Evolutionary conservation across 345 rosid genomes (phyloP).

Genomic region (Diplotaxis tenuifolia): DNA sequence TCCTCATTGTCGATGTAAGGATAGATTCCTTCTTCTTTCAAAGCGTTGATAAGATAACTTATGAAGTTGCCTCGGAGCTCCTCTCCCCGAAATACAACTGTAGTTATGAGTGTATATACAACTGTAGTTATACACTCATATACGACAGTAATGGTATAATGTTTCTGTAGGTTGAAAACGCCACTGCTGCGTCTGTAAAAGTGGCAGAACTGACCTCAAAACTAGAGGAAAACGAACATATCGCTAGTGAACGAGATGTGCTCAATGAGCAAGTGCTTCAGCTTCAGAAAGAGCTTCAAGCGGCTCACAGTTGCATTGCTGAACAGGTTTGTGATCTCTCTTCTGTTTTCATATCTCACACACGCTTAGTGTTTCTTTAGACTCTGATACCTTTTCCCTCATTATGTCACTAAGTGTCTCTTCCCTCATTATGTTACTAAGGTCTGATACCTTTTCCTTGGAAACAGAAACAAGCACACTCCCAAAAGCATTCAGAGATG

Average conservation of each 20-base stretch:
- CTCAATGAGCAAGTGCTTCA: constrained; percentile 46
- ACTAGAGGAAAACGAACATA: constrained; percentile 48
- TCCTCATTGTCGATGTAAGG: neutral
- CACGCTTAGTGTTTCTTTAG: too few relatives aligned
- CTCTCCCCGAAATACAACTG: neutral
- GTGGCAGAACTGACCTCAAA: constrained; percentile 47
- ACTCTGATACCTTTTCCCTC: too few relatives aligned
- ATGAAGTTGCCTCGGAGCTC: neutral
- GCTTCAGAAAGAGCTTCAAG: constrained; percentile 56
- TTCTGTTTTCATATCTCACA: constrained; percentile 15
- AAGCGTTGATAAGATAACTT: neutral
- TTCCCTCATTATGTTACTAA: constrained; percentile 10
- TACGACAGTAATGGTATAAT: neutral
- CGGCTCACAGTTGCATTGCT: constrained; percentile 41
- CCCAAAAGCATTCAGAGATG: constrained; percentile 51
- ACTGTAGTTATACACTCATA: neutral
- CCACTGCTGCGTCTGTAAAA: constrained; percentile 32
- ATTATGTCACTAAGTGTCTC: constrained; percentile 8
- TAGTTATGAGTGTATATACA: too few relatives aligned
- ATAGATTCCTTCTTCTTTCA: neutral
- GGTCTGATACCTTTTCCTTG: constrained; percentile 4
- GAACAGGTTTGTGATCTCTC: constrained; percentile 53
- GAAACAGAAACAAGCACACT: constrained; percentile 51
- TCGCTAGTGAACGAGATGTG: constrained; percentile 44
- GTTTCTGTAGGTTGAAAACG: constrained; percentile 44